A percentile compares a stretch with the other conserved stretches of the same genome.
Conservation (phyloP, 1,284 basidiomycete species). For the Fomes fomentarius region DNA sequence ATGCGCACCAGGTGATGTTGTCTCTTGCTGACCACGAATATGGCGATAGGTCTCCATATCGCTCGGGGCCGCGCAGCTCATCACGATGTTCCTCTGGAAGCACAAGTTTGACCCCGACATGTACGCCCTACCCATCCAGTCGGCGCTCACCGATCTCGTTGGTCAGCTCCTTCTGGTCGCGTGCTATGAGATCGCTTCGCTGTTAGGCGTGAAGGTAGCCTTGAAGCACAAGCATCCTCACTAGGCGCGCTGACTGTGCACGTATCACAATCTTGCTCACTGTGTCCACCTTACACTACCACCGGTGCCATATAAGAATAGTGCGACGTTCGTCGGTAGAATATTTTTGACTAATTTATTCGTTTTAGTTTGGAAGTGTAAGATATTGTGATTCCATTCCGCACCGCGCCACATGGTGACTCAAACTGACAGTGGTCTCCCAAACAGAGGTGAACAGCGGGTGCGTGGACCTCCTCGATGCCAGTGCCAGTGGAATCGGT, state of each 20-base stretch:
- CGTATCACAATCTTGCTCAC: not conserved
- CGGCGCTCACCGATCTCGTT: slow-evolving; percentile 88
- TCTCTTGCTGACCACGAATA: too few species aligned
- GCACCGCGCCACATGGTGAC: too few species aligned
- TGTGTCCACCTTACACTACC: not conserved
- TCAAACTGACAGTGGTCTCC: too few species aligned
- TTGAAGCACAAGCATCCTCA: slow-evolving; percentile 18
- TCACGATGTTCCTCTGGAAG: slow-evolving; percentile 86
- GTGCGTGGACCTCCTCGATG: too few species aligned
- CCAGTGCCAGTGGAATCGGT: too few species aligned
- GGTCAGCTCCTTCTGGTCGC: slow-evolving; percentile 84
- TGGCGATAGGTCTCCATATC: slow-evolving; percentile 69
- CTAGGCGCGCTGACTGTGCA: not conserved
- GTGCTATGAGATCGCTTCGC: slow-evolving; percentile 68
- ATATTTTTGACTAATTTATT: too few species aligned
- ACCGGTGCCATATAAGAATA: too few species aligned
- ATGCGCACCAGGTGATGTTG: too few species aligned
- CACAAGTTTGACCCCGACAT: slow-evolving; percentile 88
- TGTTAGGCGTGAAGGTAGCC: slow-evolving; percentile 39
- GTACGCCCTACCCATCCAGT: slow-evolving; percentile 92
- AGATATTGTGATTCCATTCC: too few species aligned
- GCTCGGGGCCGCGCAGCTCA: slow-evolving; percentile 64
- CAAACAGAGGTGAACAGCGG: too few species aligned
- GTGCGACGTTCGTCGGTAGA: too few species aligned
- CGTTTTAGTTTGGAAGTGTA: too few species aligned